Evolutionary conservation across 768 basidiomycete genomes (phyloP), one percentile per base, ranked within the genome.

Genomic region (Lactarius quietus): DNA sequence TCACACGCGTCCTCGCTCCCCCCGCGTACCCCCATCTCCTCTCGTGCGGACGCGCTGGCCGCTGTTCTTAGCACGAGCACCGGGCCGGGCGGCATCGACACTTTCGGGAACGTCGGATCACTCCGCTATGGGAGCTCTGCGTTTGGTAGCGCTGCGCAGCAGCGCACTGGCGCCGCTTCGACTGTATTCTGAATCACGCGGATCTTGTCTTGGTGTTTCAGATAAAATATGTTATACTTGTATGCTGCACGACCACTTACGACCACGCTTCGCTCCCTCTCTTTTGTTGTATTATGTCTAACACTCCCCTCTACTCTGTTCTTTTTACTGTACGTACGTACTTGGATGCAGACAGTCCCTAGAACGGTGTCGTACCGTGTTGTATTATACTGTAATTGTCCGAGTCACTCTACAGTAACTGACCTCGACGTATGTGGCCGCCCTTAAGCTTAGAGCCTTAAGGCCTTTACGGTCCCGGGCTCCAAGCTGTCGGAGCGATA

Each of bases 41-140:
- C 45, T 18, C 66, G 61, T 9, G 62, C 55, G 38, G 59, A 60
- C 2, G 67, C 63, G 12, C 29, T 68, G 31, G 57, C 67, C 12
- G 55, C 59, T 20, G 31, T 59, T 1, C 29, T 68, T 35, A 59
- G 36, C 20, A 63, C 62, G 26, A 48, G 62, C 43, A 51, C 36
- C 2, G 59, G 66, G 45, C 35, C 59, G 17, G 67, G 58, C 51
- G 68, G 68, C 1, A 31, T 68, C 20, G 69, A 69, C 28, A 69
- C 69, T 1, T 69, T 69, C 23, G 69, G 69, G 26, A 69, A 69
- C 29, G 57, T 63, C 35, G 69, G 69, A 4, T 45, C 59, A 17
- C 63, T 69, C 36, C 33, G 69, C 28, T 69, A 69, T 9, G 69
- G 68, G 9, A n/a, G 59, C 33, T 52, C 61, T 18, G 59, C 59